Percentiles rank a stretch among this genome's conserved stretches.
Evolutionary conservation across 768 basidiomycete genomes (phyloP).

Genomic region (Phylloporus sp.): DNA sequence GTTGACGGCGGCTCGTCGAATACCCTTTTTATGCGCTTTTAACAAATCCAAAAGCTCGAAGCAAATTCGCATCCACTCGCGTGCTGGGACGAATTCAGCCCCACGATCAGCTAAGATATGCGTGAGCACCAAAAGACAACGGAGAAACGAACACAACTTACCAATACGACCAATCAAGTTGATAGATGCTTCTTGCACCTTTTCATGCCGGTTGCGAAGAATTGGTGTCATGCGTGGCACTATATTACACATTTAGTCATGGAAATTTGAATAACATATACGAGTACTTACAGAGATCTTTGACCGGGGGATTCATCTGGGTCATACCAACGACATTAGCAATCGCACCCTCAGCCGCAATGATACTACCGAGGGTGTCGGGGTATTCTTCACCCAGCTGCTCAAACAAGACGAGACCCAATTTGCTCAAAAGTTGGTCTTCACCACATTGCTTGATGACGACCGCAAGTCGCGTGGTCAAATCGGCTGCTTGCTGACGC

Average conservation of each 20-base stretch:
- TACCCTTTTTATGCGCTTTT: slow-evolving; percentile 99
- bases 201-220: slow-evolving; percentile 96
- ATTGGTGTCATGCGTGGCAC: slow-evolving; percentile 99
- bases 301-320: slow-evolving; percentile 99
- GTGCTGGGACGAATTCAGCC: slow-evolving; percentile 95
- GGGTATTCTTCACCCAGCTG: slow-evolving; percentile 99
- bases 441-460: slow-evolving; percentile 99
- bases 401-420: slow-evolving; percentile 95
- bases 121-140: slow-evolving; percentile 2
- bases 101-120: slow-evolving; percentile 80
- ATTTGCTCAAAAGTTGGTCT: slow-evolving; percentile 90
- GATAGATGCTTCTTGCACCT: slow-evolving; percentile 99
- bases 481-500: slow-evolving; percentile 97
- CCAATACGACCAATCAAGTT: slow-evolving; percentile 98
- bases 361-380: slow-evolving; percentile 98
- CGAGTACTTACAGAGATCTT: slow-evolving; percentile 84
- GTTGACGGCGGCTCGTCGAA: slow-evolving; percentile 97
- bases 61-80: slow-evolving; percentile 99
- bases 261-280: neutral
- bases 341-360: slow-evolving; percentile 97
- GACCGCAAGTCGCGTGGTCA: slow-evolving; percentile 91
- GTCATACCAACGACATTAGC: slow-evolving; percentile 99
- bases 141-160: slow-evolving; percentile 17
- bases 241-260: slow-evolving; percentile 30
- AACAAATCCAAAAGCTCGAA: slow-evolving; percentile 95